phyloP scores from a whole-genome alignment of 1,284 basidiomycete species.

The Ganoderma meredithae region DNA sequence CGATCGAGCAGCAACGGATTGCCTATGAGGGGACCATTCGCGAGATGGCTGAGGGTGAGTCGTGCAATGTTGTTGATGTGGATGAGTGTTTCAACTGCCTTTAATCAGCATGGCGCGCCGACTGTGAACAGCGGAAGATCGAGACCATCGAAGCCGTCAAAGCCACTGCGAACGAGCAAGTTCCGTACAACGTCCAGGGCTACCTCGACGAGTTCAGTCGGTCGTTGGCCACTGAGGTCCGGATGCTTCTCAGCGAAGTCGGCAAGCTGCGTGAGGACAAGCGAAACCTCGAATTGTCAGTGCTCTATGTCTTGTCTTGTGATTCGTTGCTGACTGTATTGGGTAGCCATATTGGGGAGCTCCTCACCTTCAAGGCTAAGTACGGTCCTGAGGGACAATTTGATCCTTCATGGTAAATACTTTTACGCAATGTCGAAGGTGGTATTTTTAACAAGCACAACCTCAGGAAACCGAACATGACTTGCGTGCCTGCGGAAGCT shows the following conservation, averaged over 20 bases:
- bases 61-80: constrained; percentile 5
- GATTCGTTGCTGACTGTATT: neutral
- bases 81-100: neutral
- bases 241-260: constrained; percentile 78
- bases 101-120: constrained; percentile 63
- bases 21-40: constrained; percentile 31
- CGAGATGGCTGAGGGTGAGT: constrained; percentile 34
- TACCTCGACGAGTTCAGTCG: constrained; percentile 85
- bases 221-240: constrained; percentile 78
- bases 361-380: constrained; percentile 71
- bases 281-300: constrained; percentile 74
- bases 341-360: constrained; percentile 69
- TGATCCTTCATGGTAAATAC: constrained; percentile 69
- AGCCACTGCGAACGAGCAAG: constrained; percentile 71
- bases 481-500: constrained; percentile 31
- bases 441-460: constrained; percentile 11
- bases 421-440: constrained; percentile 10
- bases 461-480: constrained; percentile 56
- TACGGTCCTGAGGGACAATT: constrained; percentile 81
- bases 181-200: constrained; percentile 79
- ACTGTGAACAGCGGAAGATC: constrained; percentile 65
- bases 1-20: constrained; percentile 27
- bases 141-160: constrained; percentile 69
- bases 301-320: constrained; percentile 27
- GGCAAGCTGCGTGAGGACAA: constrained; percentile 79